Evolutionary conservation across 2,329 filamentous ascomycete genomes (phyloP).

Genomic region (Fusarium sp.): DNA sequence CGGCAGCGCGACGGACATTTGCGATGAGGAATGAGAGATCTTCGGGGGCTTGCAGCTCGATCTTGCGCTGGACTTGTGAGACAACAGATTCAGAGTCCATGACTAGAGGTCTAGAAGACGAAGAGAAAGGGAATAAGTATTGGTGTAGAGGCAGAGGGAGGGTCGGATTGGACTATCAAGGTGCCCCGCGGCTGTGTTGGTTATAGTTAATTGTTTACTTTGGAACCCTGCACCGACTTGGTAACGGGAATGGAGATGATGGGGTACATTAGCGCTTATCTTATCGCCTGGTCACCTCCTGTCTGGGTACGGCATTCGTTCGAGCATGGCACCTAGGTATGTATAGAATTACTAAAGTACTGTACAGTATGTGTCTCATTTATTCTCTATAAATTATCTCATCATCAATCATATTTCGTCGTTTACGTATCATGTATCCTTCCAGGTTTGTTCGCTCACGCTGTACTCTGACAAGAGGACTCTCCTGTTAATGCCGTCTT

Average conservation of each 20-base stretch:
- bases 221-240: conserved; percentile 4
- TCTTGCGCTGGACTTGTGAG: conserved; percentile 71
- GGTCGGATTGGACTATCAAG: conserved; percentile 31
- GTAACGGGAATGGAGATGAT: conserved; percentile 5
- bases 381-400: not conserved
- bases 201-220: conserved; percentile 32
- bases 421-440: not conserved
- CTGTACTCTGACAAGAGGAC: conserved; percentile 33
- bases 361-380: not conserved
- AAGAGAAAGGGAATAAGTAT: not conserved
- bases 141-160: not conserved
- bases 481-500: conserved; percentile 10
- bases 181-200: conserved; percentile 32
- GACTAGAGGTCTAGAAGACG: not conserved
- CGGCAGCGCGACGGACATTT: conserved; percentile 75
- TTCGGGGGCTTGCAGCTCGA: conserved; percentile 81
- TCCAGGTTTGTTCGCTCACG: conserved; percentile 23
- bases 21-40: conserved; percentile 77
- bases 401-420: not conserved
- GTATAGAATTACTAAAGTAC: not conserved
- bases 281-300: conserved; percentile 12
- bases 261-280: conserved; percentile 21
- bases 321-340: not conserved
- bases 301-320: not conserved
- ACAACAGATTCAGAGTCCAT: conserved; percentile 53